These are phyloP conservation scores for Bolboschoenus planiculmis DNA, from an alignment of 176 grass and related monocot species.

Conservation along the genomic window DNA sequence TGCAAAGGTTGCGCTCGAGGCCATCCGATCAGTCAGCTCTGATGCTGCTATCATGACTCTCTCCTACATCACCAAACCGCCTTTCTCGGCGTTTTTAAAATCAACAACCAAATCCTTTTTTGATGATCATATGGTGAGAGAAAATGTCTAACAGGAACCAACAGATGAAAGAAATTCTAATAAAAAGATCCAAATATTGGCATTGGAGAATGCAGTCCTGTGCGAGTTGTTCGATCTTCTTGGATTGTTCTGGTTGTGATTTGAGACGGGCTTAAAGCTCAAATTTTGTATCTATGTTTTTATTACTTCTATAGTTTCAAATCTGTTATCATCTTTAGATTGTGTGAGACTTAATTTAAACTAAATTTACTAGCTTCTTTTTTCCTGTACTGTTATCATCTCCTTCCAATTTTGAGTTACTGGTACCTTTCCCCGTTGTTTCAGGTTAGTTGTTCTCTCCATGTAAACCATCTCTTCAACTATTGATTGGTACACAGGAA, in stretches of 20 bases:
- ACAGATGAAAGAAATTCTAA: neutral
- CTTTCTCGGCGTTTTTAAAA: constrained; percentile 8
- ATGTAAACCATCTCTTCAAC: neutral
- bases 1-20: constrained; percentile 6
- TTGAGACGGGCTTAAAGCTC: constrained; percentile 1
- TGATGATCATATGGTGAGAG: neutral
- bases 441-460: neutral
- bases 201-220: neutral
- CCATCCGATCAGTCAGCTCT: neutral
- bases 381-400: neutral
- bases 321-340: neutral
- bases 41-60: constrained; percentile 11
- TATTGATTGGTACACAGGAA: neutral
- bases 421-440: neutral
- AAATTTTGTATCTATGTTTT: constrained; percentile 3
- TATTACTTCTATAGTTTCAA: neutral
- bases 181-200: neutral
- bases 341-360: neutral
- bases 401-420: neutral
- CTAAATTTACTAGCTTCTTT: neutral
- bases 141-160: neutral
- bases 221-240: neutral
- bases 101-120: neutral
- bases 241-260: neutral
- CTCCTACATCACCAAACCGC: constrained; percentile 20